phyloP scores from a whole-genome alignment of 1,284 basidiomycete genomes.

The Takashimella tepidaria region DNA sequence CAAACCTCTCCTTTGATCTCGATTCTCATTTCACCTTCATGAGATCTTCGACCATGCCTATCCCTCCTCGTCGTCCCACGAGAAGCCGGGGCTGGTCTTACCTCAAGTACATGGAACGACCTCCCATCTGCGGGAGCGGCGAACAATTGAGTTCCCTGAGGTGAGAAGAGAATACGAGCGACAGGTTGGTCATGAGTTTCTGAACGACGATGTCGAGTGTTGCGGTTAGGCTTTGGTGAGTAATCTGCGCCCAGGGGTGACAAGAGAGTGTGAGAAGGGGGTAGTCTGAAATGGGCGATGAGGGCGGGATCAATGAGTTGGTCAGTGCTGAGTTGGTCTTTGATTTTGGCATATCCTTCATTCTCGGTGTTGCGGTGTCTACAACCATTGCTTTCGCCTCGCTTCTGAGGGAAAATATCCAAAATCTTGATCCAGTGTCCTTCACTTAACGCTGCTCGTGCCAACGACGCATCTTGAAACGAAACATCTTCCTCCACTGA shows the following conservation, averaged over 20 bases:
- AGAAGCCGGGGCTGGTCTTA: slow-evolving; percentile 32
- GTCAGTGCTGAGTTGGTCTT: too few species aligned
- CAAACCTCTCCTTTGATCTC: slow-evolving; percentile 47
- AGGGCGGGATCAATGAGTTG: slow-evolving; percentile 6
- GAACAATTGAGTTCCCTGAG: slow-evolving; percentile 58
- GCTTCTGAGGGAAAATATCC: slow-evolving; percentile 24
- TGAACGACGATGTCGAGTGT: neutral
- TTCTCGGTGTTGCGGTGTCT: neutral
- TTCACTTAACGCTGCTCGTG: neutral
- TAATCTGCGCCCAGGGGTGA: neutral
- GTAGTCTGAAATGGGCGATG: slow-evolving; percentile 42
- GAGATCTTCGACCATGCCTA: neutral
- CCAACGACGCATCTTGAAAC: neutral
- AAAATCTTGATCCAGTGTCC: slow-evolving; percentile 41
- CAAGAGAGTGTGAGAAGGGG: slow-evolving; percentile 16
- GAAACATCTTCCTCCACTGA: slow-evolving; percentile 9
- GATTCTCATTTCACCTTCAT: neutral
- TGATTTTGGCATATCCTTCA: too few species aligned
- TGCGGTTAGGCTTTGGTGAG: slow-evolving; percentile 1
- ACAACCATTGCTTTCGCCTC: neutral
- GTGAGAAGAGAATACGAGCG: slow-evolving; percentile 56
- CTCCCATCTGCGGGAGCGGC: slow-evolving; percentile 61
- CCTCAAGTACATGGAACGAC: slow-evolving; percentile 56
- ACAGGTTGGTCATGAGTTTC: slow-evolving; percentile 50
- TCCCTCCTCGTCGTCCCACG: slow-evolving; percentile 1